These are phyloP conservation scores for Xylariaceae sp. DNA, from an alignment of 2,329 filamentous ascomycete species.

Conservation along the genomic window DNA sequence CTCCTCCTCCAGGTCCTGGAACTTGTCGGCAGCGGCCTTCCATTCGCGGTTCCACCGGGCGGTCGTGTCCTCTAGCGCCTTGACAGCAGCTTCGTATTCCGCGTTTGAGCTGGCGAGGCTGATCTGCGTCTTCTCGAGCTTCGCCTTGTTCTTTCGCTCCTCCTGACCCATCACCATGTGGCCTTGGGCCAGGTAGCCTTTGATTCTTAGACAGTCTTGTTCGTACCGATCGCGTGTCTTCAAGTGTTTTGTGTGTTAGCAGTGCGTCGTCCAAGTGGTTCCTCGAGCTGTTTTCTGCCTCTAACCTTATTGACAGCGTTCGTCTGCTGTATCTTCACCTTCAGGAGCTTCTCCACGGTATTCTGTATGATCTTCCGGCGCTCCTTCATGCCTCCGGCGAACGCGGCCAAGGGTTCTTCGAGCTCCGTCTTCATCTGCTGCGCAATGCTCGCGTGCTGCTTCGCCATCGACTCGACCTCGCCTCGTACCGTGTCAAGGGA, in stretches of 20 bases:
- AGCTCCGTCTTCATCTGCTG: conserved; percentile 93
- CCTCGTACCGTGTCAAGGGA: conserved; percentile 84
- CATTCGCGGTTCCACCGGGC: conserved; percentile 95
- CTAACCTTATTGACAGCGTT: conserved; percentile 82
- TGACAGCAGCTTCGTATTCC: conserved; percentile 91
- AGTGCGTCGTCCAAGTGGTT: background rate
- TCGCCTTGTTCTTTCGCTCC: conserved; percentile 97
- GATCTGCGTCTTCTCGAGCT: conserved; percentile 97
- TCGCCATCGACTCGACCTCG: conserved; percentile 90
- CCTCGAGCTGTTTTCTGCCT: no score
- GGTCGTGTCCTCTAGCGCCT: conserved; percentile 90
- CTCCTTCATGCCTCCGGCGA: conserved; percentile 93
- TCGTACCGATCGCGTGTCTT: conserved; percentile 90
- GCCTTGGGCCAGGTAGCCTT: conserved; percentile 94
- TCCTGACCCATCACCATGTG: conserved; percentile 99
- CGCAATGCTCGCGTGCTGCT: conserved; percentile 85
- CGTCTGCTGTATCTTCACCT: conserved; percentile 89
- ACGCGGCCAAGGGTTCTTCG: conserved; percentile 87
- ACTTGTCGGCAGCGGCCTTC: conserved; percentile 97
- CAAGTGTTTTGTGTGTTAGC: conserved; percentile 7
- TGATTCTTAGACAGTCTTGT: conserved; percentile 96
- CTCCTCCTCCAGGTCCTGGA: conserved; percentile 97
- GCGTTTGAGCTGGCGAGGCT: conserved; percentile 85
- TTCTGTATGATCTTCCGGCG: conserved; percentile 92
- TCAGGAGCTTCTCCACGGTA: conserved; percentile 89